Evolutionary conservation across 495 filamentous ascomycete species (phyloP), one percentile per base, ranked within the genome.

Genomic region (Tuber brumale): DNA sequence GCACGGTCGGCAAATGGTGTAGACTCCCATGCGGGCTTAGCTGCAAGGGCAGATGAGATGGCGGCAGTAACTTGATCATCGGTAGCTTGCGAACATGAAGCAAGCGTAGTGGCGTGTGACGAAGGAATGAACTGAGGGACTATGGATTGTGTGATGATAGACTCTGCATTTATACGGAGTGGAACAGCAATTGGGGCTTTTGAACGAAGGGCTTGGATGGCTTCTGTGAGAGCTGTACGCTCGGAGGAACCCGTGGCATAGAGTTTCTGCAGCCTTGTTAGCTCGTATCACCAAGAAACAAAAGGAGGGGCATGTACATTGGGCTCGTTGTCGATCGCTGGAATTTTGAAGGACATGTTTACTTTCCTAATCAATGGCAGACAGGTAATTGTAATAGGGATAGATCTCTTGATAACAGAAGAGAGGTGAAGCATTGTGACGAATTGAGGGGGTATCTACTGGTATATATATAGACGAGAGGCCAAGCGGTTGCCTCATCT

Each of bases 1-100:
- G 94, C 94, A 71, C 94, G 89, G 84, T 97, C 94, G 39, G 91
- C 89, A 80, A 97, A 97, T 14, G 93, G 92, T 18, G 94, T 86
- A 12, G 87, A 86, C 77, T 93, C 92, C 94, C 94, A 97, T 61
- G 88, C 86, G 66, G 89, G 86, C 85, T 96, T 94, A 14, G 94
- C 94, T 18, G 87, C 89, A 21, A 97, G 88, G 8, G 94, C 94
- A 44, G 92, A 87, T 21, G 91, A 88, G 81, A 98, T 97, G 45
- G 94, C 94, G 2, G 85, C 83, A 46, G 87, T 86, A 74, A 97
- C 92, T 75, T 97, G 89, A 71, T 89, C 86, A 66, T 90, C 85
- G 43, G 88, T 88, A 75, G 94, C 94, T 75, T 91, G 88, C 70
- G 93, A 92, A 85, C 94, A 96, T 48, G 87, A 90, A 75, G 94